These are phyloP conservation scores for Apiospora malaysiana DNA, from an alignment of 2,329 filamentous ascomycete species.

Conservation along the genomic window DNA sequence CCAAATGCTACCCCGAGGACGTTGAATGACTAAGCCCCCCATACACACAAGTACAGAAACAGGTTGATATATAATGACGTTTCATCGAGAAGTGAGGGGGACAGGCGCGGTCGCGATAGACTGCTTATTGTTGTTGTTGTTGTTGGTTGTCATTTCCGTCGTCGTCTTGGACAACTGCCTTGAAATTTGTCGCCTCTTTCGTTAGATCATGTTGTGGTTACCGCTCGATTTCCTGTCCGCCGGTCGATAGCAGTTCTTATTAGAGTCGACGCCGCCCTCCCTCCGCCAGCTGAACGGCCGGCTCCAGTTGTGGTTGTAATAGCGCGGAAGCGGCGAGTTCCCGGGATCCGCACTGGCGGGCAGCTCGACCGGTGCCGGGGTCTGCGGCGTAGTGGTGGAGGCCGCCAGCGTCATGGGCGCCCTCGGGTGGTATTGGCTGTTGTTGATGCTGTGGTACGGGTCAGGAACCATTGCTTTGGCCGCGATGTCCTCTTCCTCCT, in stretches of 20 bases:
- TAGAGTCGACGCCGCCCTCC: not conserved
- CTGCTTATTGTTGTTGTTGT: not conserved
- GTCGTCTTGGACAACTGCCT: no score
- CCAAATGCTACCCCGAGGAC: not conserved
- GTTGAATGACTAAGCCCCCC: not conserved
- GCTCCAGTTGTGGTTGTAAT: not conserved
- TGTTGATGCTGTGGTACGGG: not conserved
- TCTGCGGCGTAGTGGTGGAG: not conserved
- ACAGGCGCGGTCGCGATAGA: not conserved
- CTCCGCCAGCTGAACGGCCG: not conserved
- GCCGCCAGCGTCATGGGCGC: not conserved
- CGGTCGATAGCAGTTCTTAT: not conserved
- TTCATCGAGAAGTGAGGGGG: not conserved
- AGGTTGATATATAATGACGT: constrained; percentile 2
- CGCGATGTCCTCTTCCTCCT: not conserved
- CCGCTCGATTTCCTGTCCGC: not conserved
- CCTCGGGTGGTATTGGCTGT: constrained; percentile 6
- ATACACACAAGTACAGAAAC: not conserved
- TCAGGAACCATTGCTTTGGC: constrained; percentile 6
- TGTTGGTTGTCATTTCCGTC: not conserved
- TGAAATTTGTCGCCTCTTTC: not conserved
- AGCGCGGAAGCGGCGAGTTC: constrained; percentile 1
- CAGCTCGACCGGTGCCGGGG: not conserved
- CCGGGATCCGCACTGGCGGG: not conserved
- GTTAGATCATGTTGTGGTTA: not conserved